A percentile compares a stretch with the other conserved stretches of the same genome.
These are phyloP conservation scores for Mikania micrantha DNA, from an alignment of 129 eudicot species.

Conservation along the genomic window DNA sequence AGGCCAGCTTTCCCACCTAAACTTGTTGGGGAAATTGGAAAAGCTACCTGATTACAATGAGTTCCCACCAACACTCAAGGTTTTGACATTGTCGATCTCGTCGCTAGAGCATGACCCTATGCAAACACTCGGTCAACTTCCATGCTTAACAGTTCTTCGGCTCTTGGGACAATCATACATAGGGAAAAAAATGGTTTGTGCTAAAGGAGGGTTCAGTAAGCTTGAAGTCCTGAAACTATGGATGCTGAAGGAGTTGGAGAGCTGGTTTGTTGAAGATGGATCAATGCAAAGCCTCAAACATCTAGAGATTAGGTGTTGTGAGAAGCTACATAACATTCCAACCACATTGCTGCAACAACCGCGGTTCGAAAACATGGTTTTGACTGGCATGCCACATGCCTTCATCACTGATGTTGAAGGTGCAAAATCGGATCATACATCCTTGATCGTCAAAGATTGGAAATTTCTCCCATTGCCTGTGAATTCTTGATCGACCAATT, in stretches of 20 bases:
- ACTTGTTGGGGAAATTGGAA: constrained; percentile 37
- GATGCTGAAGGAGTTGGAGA: constrained; percentile 40
- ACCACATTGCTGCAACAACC: constrained; percentile 11
- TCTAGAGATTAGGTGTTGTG: constrained; percentile 40
- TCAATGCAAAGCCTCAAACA: constrained; percentile 42
- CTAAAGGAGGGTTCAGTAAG: constrained; percentile 19
- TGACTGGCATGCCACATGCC: constrained; percentile 36
- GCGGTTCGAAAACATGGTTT: constrained; percentile 26
- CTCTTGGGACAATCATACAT: constrained; percentile 42
- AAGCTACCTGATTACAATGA: constrained; percentile 18
- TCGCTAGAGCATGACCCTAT: constrained; percentile 35
- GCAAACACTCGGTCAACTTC: constrained; percentile 38
- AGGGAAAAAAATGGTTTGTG: constrained; percentile 32
- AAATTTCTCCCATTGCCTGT: constrained; percentile 35
- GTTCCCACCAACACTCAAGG: constrained; percentile 45
- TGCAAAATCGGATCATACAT: background rate
- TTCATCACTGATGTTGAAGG: constrained; percentile 14
- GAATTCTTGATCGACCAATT: constrained; percentile 14
- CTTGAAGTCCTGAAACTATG: constrained; percentile 41
- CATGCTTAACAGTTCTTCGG: constrained; percentile 37
- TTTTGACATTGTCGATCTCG: constrained; percentile 48
- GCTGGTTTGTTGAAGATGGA: constrained; percentile 36
- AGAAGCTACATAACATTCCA: constrained; percentile 26
- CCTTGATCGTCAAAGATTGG: constrained; percentile 19
- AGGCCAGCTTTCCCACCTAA: constrained; percentile 30